phyloP scores from a whole-genome alignment of 208 protist species.

The Crithidia acanthocephali region DNA sequence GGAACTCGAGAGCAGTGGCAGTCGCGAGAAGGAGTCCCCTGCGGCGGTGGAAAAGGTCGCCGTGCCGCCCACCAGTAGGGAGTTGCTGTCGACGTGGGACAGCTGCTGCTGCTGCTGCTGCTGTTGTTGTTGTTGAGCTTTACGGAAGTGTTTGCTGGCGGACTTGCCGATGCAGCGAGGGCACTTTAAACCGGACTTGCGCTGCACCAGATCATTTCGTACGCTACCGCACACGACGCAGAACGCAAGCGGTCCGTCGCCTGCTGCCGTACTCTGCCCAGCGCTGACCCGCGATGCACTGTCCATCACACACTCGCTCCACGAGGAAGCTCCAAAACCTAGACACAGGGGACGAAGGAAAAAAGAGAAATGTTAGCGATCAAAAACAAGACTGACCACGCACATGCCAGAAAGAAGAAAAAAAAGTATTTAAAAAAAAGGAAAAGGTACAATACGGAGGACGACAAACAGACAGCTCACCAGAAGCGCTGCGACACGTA shows the following conservation, averaged over 20 bases:
- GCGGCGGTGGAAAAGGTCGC: background rate
- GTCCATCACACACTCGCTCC: background rate
- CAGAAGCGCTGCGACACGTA: too few relatives aligned
- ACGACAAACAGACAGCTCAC: too few relatives aligned
- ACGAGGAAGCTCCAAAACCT: background rate
- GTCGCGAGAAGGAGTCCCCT: background rate
- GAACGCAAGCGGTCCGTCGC: constrained; percentile 29
- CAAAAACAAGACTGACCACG: constrained; percentile 1
- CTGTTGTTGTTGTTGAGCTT: constrained; percentile 52
- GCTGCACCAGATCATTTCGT: constrained; percentile 43
- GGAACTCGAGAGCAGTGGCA: background rate
- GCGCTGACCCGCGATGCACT: background rate
- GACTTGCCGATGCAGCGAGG: constrained; percentile 50
- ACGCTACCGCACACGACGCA: constrained; percentile 66
- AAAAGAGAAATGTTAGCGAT: background rate
- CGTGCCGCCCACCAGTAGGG: too few relatives aligned
- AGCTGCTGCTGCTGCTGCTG: constrained; percentile 42
- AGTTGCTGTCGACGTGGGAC: constrained; percentile 10
- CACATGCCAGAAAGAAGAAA: constrained; percentile 6
- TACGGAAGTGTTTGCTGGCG: constrained; percentile 42
- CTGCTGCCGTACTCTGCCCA: background rate
- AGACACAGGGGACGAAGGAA: constrained; percentile 6
- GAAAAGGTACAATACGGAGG: constrained; percentile 11
- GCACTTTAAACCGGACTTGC: constrained; percentile 66
- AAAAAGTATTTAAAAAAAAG: constrained; percentile 3